Evolutionary conservation across 805 yeast species (phyloP).

Genomic region (Wickerhamomyces mucosus): DNA sequence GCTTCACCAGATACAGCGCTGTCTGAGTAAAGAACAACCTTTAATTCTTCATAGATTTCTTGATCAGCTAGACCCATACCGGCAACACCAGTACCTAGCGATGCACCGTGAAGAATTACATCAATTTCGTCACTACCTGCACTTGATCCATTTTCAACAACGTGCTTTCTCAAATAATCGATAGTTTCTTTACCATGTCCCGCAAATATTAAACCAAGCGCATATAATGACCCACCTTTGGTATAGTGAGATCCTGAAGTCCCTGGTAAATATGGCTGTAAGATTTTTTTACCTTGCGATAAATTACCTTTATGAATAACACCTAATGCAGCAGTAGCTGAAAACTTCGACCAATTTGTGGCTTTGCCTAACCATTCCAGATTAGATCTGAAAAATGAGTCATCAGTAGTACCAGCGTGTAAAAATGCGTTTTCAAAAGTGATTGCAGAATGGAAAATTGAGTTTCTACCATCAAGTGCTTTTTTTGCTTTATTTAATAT

Average conservation of each 20-base stretch:
- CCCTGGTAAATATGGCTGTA: slow-evolving; percentile 89
- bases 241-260: slow-evolving; percentile 64
- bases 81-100: slow-evolving; percentile 91
- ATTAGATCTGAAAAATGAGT: slow-evolving; percentile 81
- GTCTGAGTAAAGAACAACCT: slow-evolving; percentile 77
- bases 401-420: slow-evolving; percentile 95
- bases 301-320: slow-evolving; percentile 94
- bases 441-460: slow-evolving; percentile 92
- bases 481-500: slow-evolving; percentile 76
- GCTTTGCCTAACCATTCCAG: slow-evolving; percentile 96
- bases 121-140: slow-evolving; percentile 68
- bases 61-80: slow-evolving; percentile 86
- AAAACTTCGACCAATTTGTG: slow-evolving; percentile 96
- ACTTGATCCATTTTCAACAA: slow-evolving; percentile 51
- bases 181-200: slow-evolving; percentile 90
- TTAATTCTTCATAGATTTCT: slow-evolving; percentile 70
- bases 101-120: slow-evolving; percentile 89
- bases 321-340: slow-evolving; percentile 97
- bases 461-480: slow-evolving; percentile 80
- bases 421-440: slow-evolving; percentile 90
- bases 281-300: slow-evolving; percentile 77
- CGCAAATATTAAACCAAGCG: slow-evolving; percentile 87
- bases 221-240: slow-evolving; percentile 92
- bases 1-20: slow-evolving; percentile 94
- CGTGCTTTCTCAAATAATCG: slow-evolving; percentile 63